A percentile compares a stretch with the other conserved stretches of the same genome.
Conservation (phyloP, 495 filamentous ascomycete species). For the Bacidia gigantensis region DNA sequence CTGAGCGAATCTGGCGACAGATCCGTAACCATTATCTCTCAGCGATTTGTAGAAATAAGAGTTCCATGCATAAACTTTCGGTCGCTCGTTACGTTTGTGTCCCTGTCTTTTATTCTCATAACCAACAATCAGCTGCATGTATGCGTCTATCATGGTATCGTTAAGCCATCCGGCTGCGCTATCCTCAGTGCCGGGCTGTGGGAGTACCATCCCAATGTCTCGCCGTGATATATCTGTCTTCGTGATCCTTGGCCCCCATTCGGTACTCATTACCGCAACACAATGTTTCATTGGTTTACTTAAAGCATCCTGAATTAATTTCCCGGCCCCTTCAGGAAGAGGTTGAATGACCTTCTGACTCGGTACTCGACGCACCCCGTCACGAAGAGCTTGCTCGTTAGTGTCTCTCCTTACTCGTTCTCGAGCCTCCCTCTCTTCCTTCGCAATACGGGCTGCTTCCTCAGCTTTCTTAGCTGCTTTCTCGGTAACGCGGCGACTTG, state of each 20-base stretch:
- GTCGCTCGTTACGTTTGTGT: conserved; percentile 35
- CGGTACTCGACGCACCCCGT: conserved; percentile 13
- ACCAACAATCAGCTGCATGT: conserved; percentile 45
- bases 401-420: conserved; percentile 2
- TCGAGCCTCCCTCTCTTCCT: conserved; percentile 5
- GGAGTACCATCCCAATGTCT: conserved; percentile 47
- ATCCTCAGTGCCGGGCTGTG: conserved; percentile 11
- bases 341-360: conserved; percentile 23
- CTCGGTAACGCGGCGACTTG: background rate
- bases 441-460: background rate
- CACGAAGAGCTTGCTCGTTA: conserved; percentile 8
- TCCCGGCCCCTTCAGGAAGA: conserved; percentile 19
- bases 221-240: conserved; percentile 41
- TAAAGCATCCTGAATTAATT: conserved; percentile 4
- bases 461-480: background rate
- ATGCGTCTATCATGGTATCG: conserved; percentile 66
- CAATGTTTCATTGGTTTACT: conserved; percentile 10
- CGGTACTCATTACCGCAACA: conserved; percentile 36
- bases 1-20: conserved; percentile 37
- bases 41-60: conserved; percentile 58
- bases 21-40: conserved; percentile 34
- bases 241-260: too few species aligned
- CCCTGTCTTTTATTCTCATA: conserved; percentile 39
- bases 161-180: conserved; percentile 54
- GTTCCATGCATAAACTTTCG: conserved; percentile 55